Base-by-base conservation (phyloP, 441 rosid genomes). In the Populus hybrid region DNA sequence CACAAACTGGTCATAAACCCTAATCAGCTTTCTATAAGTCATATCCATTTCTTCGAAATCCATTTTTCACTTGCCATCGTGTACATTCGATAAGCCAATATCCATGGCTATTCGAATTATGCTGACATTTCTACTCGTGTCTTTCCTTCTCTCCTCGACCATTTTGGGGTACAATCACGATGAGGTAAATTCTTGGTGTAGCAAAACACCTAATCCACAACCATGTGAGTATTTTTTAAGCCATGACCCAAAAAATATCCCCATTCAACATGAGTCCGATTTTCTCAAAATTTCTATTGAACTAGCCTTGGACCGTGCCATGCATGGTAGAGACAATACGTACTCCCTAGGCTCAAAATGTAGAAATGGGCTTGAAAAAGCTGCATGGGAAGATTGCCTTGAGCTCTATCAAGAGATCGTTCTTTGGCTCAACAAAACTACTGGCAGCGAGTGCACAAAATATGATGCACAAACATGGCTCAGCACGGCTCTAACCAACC, bases 371-470 rank as follows among this genome's bases (percentile, higher is more conserved):
- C 86, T 71, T 28, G 86, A 89, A 74, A 90, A 88, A 73, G 81
- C 89, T 18, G 99, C 97, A 11, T 92, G 95, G 98, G 81, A 82
- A 6, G 99, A 95, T 73, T 95, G 99, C 74, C 82, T 92, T 68
- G 81, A 81, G 74, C 93, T 92, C 65, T 91, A 91, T 28, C 77
- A 88, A 23, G 77, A 84, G 40, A 84, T 86, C 26, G 84, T 92
- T 32, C 38, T 75, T 24, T 84, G 82, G 67, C 88, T 94, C 72
- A 91, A 90, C 90, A 77, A 83, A 61, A 90, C 97, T 71, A 69
- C 87, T 3, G 69, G 59, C 63, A 30, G 78, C 69, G 74, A 79
- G 57, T 82, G 86, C 82, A 79, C 88, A 26, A 78, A 81, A 70
- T 79, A 69, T 32, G 99, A 95, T 34, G 81, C 81, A 8, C 99